Conservation (phyloP, 768 basidiomycete species). For the Leccinellum luteum region DNA sequence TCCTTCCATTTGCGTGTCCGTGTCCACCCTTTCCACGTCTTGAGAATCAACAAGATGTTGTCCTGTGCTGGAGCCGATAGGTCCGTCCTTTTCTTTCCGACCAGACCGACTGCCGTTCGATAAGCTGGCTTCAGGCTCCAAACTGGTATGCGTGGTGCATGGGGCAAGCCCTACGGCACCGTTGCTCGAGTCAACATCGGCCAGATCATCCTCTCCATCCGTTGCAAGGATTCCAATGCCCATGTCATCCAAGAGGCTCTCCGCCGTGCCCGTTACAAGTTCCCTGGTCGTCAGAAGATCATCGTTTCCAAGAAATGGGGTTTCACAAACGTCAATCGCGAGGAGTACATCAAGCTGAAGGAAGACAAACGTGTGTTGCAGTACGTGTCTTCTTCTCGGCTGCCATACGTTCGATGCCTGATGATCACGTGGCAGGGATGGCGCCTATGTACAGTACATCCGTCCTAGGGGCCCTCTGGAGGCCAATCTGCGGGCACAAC, state of each 20-base stretch:
- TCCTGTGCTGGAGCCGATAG: slow-evolving; percentile 98
- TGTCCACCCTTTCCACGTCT: slow-evolving; percentile 96
- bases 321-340: slow-evolving; percentile 91
- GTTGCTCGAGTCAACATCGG: slow-evolving; percentile 97
- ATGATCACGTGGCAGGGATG: slow-evolving; percentile 49
- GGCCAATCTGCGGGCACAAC: slow-evolving; percentile 80
- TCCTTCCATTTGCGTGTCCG: slow-evolving; percentile 98
- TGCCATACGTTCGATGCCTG: not conserved
- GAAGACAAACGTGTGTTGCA: slow-evolving; percentile 86
- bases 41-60: slow-evolving; percentile 99
- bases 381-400: slow-evolving; percentile 46
- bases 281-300: slow-evolving; percentile 98
- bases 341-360: slow-evolving; percentile 86
- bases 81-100: slow-evolving; percentile 32
- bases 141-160: slow-evolving; percentile 99
- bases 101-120: not conserved
- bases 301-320: slow-evolving; percentile 98
- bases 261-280: slow-evolving; percentile 98
- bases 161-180: slow-evolving; percentile 98
- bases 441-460: slow-evolving; percentile 94
- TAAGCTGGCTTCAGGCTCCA: slow-evolving; percentile 54
- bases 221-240: slow-evolving; percentile 86
- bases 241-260: slow-evolving; percentile 94
- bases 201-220: slow-evolving; percentile 89
- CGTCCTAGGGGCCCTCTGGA: slow-evolving; percentile 83